Evolutionary conservation across 805 yeast genomes (phyloP), one percentile per base, ranked within the genome.

Genomic region (Kodamaea lidongshanica): DNA sequence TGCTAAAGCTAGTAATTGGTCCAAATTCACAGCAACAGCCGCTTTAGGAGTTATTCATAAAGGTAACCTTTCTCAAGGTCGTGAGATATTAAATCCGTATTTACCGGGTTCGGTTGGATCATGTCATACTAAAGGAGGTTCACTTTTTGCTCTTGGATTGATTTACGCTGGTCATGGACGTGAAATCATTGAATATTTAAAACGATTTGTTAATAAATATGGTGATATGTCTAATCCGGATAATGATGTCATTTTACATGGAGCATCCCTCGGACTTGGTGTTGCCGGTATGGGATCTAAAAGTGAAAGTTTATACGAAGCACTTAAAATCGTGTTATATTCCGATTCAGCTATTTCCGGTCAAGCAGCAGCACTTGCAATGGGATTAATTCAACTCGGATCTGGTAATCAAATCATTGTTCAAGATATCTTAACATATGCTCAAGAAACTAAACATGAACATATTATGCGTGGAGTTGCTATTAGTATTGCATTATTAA

Each of bases 1-100:
- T 43, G 94, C 94, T 25, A 85, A 87, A 59, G 96, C 98, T n/a
- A 79, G 89, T 27, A 87, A 89, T 58, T 92, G 98, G 98, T 87
- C 96, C 5, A 92, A 89, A 53, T 92, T 92, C 56, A 78, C 95
- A 0, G 96, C 97, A 2, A 89, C 97, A 9, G 97, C 97, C 6
- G 96, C 97, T 9, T 65, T 92, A 38, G 98, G 98, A 52, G 97
- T 89, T 17, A 88, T 92, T 44, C 97, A 92, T 55, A 83, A 81
- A 50, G 97, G 98, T 32, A 89, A 89, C 56, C 68, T 92, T 35
- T 74, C 94, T 0, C 95, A 87, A 52, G 98, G 97, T 32, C 77
- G 78, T 52, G 74, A 79, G 41, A 76, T 89, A 29, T 71, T 92
- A 52, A 79, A 80, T 42, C 97, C 97, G 12, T 92, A 92, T 52